A percentile compares a stretch with the other conserved stretches of the same genome.
These are phyloP conservation scores for Candida piceae DNA, from an alignment of 805 yeast species.

Conservation along the genomic window DNA sequence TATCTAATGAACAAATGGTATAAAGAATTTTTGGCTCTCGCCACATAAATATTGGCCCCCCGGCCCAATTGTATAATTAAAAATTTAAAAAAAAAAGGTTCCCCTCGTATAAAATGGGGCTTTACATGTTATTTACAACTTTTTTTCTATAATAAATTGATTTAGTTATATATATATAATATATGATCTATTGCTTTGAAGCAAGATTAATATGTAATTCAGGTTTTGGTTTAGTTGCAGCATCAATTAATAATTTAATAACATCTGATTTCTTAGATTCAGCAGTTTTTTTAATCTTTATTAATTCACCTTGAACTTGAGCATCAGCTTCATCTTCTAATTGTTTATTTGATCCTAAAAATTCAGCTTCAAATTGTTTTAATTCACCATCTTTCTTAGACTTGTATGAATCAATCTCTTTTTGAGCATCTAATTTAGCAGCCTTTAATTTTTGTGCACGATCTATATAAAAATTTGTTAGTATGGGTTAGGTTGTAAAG, in stretches of 20 bases:
- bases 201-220: constrained; percentile 66
- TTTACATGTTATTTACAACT: no score
- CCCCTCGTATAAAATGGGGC: no score
- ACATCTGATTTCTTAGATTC: constrained; percentile 60
- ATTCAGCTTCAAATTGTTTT: constrained; percentile 62
- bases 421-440: constrained; percentile 88
- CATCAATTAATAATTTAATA: constrained; percentile 69
- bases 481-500: no score
- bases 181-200: constrained; percentile 5
- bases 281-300: constrained; percentile 59
- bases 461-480: no score
- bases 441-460: constrained; percentile 87
- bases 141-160: no score
- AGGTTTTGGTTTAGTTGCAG: constrained; percentile 75
- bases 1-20: no score
- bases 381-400: constrained; percentile 78
- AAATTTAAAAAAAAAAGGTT: no score
- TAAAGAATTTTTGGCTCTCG: no score
- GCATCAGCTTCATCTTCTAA: constrained; percentile 77
- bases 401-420: constrained; percentile 85
- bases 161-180: no score
- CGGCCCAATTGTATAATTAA: no score
- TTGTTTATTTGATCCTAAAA: constrained; percentile 68
- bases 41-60: no score
- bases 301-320: constrained; percentile 65